A percentile compares a stretch with the other conserved stretches of the same genome.
These are phyloP conservation scores for Suillus brevipes DNA, from an alignment of 768 basidiomycete genomes.

Conservation along the genomic window DNA sequence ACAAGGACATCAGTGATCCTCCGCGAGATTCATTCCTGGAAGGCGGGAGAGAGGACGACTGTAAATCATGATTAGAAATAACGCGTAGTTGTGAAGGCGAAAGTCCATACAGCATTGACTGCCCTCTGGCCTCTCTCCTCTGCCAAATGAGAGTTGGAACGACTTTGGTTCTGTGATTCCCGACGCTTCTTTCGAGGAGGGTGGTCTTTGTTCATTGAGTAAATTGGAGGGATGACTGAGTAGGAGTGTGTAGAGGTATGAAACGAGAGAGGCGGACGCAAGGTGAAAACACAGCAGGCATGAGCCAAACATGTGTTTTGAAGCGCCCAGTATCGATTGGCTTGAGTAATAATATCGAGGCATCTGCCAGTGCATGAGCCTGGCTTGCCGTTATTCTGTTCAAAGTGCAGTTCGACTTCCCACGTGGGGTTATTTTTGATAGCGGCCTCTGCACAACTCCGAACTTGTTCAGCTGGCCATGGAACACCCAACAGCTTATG, in stretches of 20 bases:
- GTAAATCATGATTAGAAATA: background rate
- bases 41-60: no score
- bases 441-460: no score
- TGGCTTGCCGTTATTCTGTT: no score
- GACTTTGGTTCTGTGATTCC: no score
- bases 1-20: background rate
- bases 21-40: background rate
- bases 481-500: no score
- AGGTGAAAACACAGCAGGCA: background rate
- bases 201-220: background rate
- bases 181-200: background rate
- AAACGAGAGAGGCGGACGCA: background rate
- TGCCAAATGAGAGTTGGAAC: background rate
- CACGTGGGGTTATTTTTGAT: no score
- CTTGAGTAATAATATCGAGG: background rate
- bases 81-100: background rate
- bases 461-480: no score
- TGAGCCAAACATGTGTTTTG: background rate
- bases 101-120: background rate
- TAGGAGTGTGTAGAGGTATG: background rate
- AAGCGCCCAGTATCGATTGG: background rate
- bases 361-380: no score
- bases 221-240: background rate
- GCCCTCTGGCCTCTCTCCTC: background rate
- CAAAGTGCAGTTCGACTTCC: no score